Conservation (phyloP, 176 grass and related monocot genomes). For the Juncus inflexus region DNA sequence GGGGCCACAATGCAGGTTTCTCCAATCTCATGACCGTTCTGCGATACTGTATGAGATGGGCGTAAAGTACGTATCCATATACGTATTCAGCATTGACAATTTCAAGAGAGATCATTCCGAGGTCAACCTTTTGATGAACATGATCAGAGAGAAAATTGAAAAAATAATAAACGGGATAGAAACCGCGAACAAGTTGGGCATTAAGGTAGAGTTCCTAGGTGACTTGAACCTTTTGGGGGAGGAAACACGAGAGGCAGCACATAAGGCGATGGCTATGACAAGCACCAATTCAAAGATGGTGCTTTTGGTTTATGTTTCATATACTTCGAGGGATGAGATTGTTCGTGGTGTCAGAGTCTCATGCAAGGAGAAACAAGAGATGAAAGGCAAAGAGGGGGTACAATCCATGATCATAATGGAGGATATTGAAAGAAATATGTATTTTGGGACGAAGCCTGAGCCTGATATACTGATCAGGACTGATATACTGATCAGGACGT, state of each 20-base stretch:
- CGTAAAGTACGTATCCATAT: neutral
- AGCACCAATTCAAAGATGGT: no score
- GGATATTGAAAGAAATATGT: no score
- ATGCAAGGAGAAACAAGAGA: no score
- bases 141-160: conserved; percentile 4
- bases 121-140: neutral
- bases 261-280: no score
- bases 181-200: neutral
- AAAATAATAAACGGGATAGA: neutral
- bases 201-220: neutral
- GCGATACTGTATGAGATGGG: neutral
- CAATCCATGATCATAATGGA: no score
- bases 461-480: neutral
- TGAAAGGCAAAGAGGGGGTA: no score
- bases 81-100: neutral
- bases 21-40: neutral
- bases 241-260: no score
- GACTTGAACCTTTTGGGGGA: neutral
- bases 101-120: neutral
- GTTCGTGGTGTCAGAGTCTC: no score
- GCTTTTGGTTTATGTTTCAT: no score
- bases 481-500: neutral
- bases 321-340: no score
- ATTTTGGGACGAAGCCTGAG: neutral
- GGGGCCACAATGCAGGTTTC: neutral